Percentiles rank a stretch among this genome's conserved stretches.
Conservation (phyloP, 225 moss, liverwort and hornwort genomes). For the Sphagnum tenellum region DNA sequence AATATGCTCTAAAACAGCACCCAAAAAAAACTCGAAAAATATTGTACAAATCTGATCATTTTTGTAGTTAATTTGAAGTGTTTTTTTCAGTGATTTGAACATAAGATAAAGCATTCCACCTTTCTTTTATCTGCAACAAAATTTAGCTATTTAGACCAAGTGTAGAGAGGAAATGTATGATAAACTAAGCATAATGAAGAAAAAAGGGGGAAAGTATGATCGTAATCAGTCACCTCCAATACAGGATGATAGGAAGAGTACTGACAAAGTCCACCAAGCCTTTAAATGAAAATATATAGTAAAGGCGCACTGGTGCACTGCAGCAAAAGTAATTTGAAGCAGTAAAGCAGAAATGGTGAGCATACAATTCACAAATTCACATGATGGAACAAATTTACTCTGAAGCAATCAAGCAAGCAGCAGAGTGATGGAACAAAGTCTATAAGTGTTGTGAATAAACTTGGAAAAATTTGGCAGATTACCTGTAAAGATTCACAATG, state of each 20-base stretch:
- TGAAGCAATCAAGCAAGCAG: no score
- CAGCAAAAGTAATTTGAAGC: conserved; percentile 13
- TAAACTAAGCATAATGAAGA: background rate
- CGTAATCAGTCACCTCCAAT: conserved; percentile 55
- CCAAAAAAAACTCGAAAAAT: no score
- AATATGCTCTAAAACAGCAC: no score
- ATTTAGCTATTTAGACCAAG: no score
- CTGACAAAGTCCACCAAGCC: conserved; percentile 83
- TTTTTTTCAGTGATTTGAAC: no score
- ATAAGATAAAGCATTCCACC: no score
- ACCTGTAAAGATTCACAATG: conserved; percentile 77
- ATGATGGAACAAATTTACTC: no score
- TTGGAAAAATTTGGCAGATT: conserved; percentile 1
- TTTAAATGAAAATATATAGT: conserved; percentile 72
- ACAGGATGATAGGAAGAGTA: conserved; percentile 66
- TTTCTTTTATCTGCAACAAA: no score
- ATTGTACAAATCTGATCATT: no score
- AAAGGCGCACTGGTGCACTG: conserved; percentile 89
- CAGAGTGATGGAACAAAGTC: background rate
- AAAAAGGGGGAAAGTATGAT: background rate
- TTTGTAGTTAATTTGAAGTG: no score
- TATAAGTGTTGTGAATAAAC: no score
- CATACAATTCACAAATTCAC: no score
- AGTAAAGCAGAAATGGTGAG: background rate
- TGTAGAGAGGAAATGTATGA: background rate